These are phyloP conservation scores for Poa pratensis DNA, from an alignment of 176 grass and related monocot genomes.

Conservation along the genomic window DNA sequence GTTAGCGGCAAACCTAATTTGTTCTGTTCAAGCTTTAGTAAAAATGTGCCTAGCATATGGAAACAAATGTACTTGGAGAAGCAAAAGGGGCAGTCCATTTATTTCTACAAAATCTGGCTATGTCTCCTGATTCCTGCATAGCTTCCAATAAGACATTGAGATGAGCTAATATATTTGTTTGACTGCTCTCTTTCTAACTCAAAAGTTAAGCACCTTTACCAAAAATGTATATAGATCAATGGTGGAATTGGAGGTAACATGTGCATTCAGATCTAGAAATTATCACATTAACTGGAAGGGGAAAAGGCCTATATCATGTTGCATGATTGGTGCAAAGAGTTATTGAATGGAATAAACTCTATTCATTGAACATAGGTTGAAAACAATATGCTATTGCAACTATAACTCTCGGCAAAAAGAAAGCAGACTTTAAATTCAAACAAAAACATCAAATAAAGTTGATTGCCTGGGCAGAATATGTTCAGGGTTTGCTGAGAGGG, in stretches of 20 bases:
- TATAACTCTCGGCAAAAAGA: neutral
- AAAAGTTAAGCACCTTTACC: neutral
- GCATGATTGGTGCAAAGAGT: neutral
- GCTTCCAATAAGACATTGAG: neutral
- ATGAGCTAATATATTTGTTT: conserved; percentile 8
- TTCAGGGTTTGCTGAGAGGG: neutral
- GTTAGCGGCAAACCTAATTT: neutral
- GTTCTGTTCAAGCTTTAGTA: neutral
- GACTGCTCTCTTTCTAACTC: neutral
- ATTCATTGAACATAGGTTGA: neutral
- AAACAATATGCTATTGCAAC: neutral
- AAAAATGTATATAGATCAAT: conserved; percentile 7
- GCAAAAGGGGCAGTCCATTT: neutral
- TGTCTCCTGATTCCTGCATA: neutral
- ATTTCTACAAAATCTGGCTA: neutral
- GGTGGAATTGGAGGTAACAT: neutral
- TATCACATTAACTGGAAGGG: neutral
- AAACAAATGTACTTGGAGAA: neutral
- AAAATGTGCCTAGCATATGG: conserved; percentile 6
- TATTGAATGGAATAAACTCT: neutral
- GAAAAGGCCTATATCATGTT: neutral
- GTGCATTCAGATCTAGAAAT: neutral
- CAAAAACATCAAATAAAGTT: neutral
- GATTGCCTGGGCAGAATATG: neutral
- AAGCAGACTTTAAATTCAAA: neutral